Percentiles rank a stretch among this genome's conserved stretches.
Evolutionary conservation across 768 basidiomycete genomes (phyloP).

Genomic region (Leccinum uliginosum): DNA sequence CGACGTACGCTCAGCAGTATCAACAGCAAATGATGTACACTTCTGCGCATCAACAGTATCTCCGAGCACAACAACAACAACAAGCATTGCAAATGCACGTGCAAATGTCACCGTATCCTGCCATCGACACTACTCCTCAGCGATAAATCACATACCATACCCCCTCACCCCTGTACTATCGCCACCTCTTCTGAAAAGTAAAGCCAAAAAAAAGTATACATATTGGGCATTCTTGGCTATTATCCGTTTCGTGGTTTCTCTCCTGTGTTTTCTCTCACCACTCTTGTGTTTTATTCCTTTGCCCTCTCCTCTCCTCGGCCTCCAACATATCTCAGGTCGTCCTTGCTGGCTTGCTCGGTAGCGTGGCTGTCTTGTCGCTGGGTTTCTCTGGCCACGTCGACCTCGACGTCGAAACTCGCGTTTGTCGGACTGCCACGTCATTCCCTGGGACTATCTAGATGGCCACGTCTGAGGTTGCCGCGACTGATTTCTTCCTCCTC

Average conservation of each 20-base stretch:
- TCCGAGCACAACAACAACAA: conserved; percentile 32
- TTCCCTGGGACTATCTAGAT: conserved; percentile 12
- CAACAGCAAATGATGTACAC: conserved; percentile 36
- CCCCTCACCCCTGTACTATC: neutral
- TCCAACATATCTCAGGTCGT: conserved; percentile 34
- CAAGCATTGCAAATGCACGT: conserved; percentile 30
- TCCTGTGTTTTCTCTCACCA: conserved; percentile 5
- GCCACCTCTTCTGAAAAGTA: conserved; percentile 21
- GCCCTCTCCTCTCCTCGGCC: conserved; percentile 19
- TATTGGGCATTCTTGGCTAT: conserved; percentile 32
- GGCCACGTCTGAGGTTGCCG: conserved; percentile 4
- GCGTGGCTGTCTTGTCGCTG: conserved; percentile 6
- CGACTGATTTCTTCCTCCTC: neutral
- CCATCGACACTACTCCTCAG: conserved; percentile 13
- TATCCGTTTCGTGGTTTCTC: conserved; percentile 13
- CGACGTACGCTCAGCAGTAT: conserved; percentile 31
- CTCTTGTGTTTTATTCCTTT: conserved; percentile 8
- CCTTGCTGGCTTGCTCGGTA: conserved; percentile 3
- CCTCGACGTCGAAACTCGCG: neutral
- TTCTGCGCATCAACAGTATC: conserved; percentile 35
- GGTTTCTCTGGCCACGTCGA: conserved; percentile 4
- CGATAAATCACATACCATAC: conserved; percentile 18
- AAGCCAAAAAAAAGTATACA: conserved; percentile 31
- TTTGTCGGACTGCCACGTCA: conserved; percentile 10
- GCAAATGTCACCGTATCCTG: conserved; percentile 22